Evolutionary conservation across 73 alveolate genomes (phyloP), one percentile per base, ranked within the genome.

Genomic region (Blepharisma japonicum): DNA sequence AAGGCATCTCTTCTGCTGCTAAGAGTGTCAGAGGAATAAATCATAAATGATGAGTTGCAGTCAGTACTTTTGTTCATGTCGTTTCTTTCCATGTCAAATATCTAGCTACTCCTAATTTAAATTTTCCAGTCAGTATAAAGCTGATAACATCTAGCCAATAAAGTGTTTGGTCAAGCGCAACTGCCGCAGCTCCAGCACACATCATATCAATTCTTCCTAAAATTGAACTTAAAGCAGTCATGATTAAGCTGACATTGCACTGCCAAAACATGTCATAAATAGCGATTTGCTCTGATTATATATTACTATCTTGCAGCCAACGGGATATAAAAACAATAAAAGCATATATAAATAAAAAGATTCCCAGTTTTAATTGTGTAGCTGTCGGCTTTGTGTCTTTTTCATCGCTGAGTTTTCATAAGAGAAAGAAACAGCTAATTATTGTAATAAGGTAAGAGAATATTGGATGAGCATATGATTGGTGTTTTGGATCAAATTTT

Each of bases 11-110:
- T 20, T 61, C 74, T 14, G 14, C 23, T 7, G 25, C 23, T 11
- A 9, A 70, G 2, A 38, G 32, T 9, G 71, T 14, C 4, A 38
- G 27, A 14, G 80, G 80, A 9, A 70, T 70, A 21, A 70, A 70
- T 71, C 80, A 70, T 9, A 70, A 21, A 48, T 70, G 80, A 48
- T 70, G 80, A n/a, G 80, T 70, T 8, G 80, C 80, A 7, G 80
- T 70, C 77, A 70, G 18, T 2, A 38, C 42, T 11, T 71, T 11
- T 9, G 71, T 21, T 38, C 74, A 70, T 14, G 80, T 38, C 11
- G 80, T 70, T 11, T 70, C 77, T 25, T 68, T 68, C 80, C 80
- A 70, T 2, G 77, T 70, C 76, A 70, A 27, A 21, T 70, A 70
- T 38, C 25, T 70, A 70, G 74, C 56, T 7, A 70, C 80, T 27